Evolutionary conservation across 2,329 filamentous ascomycete genomes (phyloP).

Genomic region (Colletotrichum orbiculare): DNA sequence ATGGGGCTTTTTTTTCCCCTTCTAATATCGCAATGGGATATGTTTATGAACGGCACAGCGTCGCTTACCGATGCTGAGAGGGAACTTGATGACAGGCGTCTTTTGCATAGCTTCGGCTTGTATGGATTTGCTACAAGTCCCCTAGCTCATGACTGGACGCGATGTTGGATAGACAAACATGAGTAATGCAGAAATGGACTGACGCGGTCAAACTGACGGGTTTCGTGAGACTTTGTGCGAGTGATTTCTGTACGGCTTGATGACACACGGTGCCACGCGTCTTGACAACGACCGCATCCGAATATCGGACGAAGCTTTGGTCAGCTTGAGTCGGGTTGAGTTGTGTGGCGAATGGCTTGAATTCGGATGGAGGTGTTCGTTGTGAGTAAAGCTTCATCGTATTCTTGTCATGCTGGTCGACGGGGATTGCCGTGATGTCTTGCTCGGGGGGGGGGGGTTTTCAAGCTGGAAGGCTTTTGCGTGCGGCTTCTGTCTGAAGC

Average conservation of each 20-base stretch:
- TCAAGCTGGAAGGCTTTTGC: too few relatives aligned
- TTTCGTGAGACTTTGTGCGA: neutral
- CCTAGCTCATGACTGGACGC: conserved; percentile 7
- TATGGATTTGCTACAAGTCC: conserved; percentile 10
- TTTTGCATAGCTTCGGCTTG: conserved; percentile 19
- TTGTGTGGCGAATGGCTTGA: too few relatives aligned
- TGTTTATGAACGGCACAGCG: conserved; percentile 18
- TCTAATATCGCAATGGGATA: neutral
- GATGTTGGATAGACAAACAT: conserved; percentile 34
- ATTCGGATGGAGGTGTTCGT: too few relatives aligned
- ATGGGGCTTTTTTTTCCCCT: conserved; percentile 1
- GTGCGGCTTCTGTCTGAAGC: too few relatives aligned
- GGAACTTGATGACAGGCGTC: conserved; percentile 26
- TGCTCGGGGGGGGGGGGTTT: too few relatives aligned
- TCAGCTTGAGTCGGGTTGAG: too few relatives aligned
- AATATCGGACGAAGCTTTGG: too few relatives aligned
- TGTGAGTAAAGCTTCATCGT: too few relatives aligned
- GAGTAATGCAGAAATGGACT: conserved; percentile 36
- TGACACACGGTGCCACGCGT: too few relatives aligned
- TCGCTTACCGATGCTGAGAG: conserved; percentile 17
- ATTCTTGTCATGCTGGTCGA: too few relatives aligned
- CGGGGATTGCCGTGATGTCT: too few relatives aligned
- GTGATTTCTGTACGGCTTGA: neutral
- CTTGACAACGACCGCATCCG: too few relatives aligned
- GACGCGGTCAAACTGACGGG: conserved; percentile 4